phyloP scores from a whole-genome alignment of 441 rosid genomes.

The Cnidoscolus chayamansa region DNA sequence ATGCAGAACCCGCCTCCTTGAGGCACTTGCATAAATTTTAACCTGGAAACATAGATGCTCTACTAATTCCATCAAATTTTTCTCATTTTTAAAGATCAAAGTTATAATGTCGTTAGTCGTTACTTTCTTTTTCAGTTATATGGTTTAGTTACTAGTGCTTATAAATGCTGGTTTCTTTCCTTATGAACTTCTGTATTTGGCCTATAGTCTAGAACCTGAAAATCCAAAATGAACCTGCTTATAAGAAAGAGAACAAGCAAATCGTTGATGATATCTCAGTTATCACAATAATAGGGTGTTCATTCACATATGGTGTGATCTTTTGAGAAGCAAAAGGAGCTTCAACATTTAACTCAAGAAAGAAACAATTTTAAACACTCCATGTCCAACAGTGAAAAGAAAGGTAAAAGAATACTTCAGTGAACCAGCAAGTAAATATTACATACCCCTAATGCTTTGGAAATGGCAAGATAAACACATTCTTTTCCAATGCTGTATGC shows the following conservation, averaged over 20 bases:
- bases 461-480: slow-evolving; percentile 71
- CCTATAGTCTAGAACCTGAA: background rate
- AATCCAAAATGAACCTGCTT: background rate
- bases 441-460: slow-evolving; percentile 67
- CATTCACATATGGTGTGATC: background rate
- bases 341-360: background rate
- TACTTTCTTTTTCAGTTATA: background rate
- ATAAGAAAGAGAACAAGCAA: background rate
- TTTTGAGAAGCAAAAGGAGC: background rate
- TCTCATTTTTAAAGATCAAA: background rate
- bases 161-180: background rate
- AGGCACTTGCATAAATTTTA: slow-evolving; percentile 59
- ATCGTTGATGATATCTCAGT: background rate
- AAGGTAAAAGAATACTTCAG: slow-evolving; percentile 2
- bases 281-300: background rate
- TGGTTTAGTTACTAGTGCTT: background rate
- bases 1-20: slow-evolving; percentile 61
- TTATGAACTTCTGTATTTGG: background rate
- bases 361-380: background rate
- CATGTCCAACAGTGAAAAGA: slow-evolving; percentile 1
- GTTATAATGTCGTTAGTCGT: background rate
- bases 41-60: slow-evolving; percentile 32
- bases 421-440: slow-evolving; percentile 3
- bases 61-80: background rate
- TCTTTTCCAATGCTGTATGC: slow-evolving; percentile 86